These are phyloP conservation scores for Ziziphus jujuba DNA, from an alignment of 306 rosid species.

Conservation along the genomic window DNA sequence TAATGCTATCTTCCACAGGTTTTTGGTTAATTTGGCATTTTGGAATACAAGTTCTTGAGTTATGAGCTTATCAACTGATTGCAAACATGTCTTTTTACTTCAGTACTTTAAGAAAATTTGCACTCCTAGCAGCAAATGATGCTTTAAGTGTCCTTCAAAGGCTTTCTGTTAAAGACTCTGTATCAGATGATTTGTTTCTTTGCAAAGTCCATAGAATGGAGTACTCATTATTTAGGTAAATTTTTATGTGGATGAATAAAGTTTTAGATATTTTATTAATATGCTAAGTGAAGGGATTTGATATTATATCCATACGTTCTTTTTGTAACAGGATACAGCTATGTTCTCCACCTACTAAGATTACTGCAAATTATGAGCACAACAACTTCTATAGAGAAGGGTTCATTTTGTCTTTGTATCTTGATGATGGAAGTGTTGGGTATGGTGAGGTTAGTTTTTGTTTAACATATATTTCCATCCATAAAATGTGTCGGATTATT, in stretches of 20 bases:
- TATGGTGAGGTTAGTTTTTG: conserved; percentile 81
- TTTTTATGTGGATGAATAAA: conserved; percentile 18
- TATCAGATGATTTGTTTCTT: conserved; percentile 32
- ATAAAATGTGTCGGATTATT: background rate
- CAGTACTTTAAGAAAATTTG: conserved; percentile 59
- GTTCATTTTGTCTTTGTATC: conserved; percentile 69
- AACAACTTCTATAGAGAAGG: conserved; percentile 70
- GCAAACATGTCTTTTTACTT: conserved; percentile 21
- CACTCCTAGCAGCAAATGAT: conserved; percentile 59
- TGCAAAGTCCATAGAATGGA: conserved; percentile 55
- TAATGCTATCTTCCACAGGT: conserved; percentile 91
- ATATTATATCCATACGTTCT: conserved; percentile 5
- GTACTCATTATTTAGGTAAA: conserved; percentile 66
- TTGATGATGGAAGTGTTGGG: conserved; percentile 85
- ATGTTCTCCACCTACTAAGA: conserved; percentile 65
- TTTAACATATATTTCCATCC: background rate
- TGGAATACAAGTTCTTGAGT: background rate
- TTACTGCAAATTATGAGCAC: conserved; percentile 29
- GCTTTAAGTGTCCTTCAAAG: conserved; percentile 40
- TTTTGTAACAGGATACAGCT: conserved; percentile 62
- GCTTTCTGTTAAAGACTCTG: conserved; percentile 36
- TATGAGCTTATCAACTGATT: conserved; percentile 18
- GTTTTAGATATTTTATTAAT: background rate
- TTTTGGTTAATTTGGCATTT: conserved; percentile 22
- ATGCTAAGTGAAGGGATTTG: conserved; percentile 9